These are phyloP conservation scores for Thecaphora thlaspeos DNA, from an alignment of 1,284 basidiomycete species.

Conservation along the genomic window DNA sequence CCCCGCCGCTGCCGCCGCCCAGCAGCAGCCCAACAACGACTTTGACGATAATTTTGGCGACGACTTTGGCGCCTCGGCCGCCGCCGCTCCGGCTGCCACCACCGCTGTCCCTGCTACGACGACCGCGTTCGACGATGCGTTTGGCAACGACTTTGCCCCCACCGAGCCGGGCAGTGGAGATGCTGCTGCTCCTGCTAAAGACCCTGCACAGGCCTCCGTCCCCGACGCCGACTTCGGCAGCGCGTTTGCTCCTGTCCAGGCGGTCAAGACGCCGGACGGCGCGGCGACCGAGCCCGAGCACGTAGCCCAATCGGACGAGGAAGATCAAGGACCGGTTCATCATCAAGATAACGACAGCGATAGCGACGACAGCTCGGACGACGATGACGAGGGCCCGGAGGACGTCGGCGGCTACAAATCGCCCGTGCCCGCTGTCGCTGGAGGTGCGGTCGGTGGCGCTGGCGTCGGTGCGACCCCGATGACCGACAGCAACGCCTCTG, in stretches of 20 bases:
- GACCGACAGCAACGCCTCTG: conserved; percentile 7
- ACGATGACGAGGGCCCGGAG: conserved; percentile 47
- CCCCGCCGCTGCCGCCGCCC: conserved; percentile 14
- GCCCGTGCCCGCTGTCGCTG: conserved; percentile 11
- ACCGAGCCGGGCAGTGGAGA: conserved; percentile 11
- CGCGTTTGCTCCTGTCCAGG: neutral
- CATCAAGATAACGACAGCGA: conserved; percentile 15
- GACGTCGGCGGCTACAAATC: conserved; percentile 34
- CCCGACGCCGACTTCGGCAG: conserved; percentile 1
- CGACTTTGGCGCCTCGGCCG: conserved; percentile 39
- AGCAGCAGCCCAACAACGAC: conserved; percentile 9
- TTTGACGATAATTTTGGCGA: conserved; percentile 55
- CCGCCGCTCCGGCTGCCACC: conserved; percentile 6
- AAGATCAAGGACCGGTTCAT: conserved; percentile 8
- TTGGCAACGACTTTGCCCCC: conserved; percentile 14
- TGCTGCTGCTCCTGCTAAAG: conserved; percentile 9
- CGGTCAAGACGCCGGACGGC: neutral
- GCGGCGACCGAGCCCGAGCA: conserved; percentile 1
- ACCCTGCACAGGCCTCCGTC: conserved; percentile 6
- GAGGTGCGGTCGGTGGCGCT: neutral
- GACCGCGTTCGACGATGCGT: conserved; percentile 65
- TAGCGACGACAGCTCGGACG: conserved; percentile 40
- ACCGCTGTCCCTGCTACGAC: conserved; percentile 14
- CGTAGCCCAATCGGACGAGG: neutral
- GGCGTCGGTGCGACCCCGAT: conserved; percentile 1